Evolutionary conservation across 108 stramenopile genomes (phyloP).

Genomic region (Chaetoceros muelleri): DNA sequence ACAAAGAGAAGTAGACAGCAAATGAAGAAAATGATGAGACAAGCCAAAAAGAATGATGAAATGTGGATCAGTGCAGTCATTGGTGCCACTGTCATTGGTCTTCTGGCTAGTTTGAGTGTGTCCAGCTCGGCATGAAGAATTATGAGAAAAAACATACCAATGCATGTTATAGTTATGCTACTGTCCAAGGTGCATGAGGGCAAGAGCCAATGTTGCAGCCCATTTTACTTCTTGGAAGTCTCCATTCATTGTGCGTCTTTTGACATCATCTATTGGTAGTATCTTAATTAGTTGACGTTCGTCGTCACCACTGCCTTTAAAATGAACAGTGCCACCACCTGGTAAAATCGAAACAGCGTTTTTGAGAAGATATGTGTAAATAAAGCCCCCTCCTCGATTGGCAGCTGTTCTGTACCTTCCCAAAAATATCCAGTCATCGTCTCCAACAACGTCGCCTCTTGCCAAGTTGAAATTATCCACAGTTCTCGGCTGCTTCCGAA

Average conservation of each 20-base stretch:
- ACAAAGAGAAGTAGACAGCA: constrained; percentile 6
- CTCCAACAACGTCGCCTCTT: constrained; percentile 10
- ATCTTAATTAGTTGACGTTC: constrained; percentile 33
- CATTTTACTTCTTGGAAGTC: constrained; percentile 58
- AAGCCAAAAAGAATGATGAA: constrained; percentile 40
- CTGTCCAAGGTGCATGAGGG: constrained; percentile 23
- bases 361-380: constrained; percentile 40
- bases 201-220: constrained; percentile 46
- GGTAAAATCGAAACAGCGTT: constrained; percentile 31
- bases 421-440: constrained; percentile 40
- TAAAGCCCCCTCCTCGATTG: constrained; percentile 55
- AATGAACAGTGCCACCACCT: constrained; percentile 19
- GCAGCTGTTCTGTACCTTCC: constrained; percentile 45
- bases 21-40: constrained; percentile 30
- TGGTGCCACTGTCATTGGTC: constrained; percentile 26
- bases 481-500: background rate
- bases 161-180: too few relatives aligned
- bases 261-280: constrained; percentile 17
- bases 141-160: too few relatives aligned
- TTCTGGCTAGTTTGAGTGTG: constrained; percentile 8
- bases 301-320: constrained; percentile 25
- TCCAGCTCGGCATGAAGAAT: too few relatives aligned
- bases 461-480: constrained; percentile 9
- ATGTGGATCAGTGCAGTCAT: constrained; percentile 46
- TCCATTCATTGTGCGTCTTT: constrained; percentile 22